Base-by-base conservation (phyloP, 164 flowering plant species). In the Kingdonia uniflora region DNA sequence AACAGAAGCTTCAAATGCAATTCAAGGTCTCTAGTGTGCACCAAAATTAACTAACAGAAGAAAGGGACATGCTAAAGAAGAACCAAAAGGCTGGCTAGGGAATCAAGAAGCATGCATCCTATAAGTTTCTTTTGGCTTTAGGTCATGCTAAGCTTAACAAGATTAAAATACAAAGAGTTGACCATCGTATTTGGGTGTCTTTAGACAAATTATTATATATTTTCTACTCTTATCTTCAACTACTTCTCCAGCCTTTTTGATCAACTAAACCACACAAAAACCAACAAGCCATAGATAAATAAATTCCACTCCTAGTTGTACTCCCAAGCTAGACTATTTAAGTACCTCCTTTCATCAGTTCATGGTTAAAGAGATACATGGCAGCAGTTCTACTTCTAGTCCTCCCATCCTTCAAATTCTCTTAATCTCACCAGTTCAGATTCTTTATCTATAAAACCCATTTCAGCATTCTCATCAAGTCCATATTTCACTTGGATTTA, bases 21-120 rank as follows among this genome's bases (percentile, higher is more conserved):
- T 55, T 50, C 53, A 38, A 39, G 23, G 14, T 39, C 52, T 39
- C 35, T 24, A 43, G 37, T 57, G 44, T 37, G 39, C 57, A 57
- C 37, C 19, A 24, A 45, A 62, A 25, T 23, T 26, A 44, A 37
- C 63, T 21, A 52, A 24, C 53, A 62, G 56, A 61, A 19, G 60
- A 54, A 46, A 67, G 38, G 68, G 59, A 44, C 56, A 42, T 57
- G 53, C 61, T 41, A 47, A n/a, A 11, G 39, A 42, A 57, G 55
- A 56, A 50, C 56, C 44, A 54, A 49, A 60, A 52, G 53, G 72
- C 65, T 64, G 68, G 65, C 63, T 61, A 62, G 62, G 67, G 68
- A 67, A 50, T 65, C 66, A 61, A 64, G 84, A 81, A 84, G 62
- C 71, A 76, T 74, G 62, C 71, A 76, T 74, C 85, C 54, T 64